Conservation (phyloP, 2,329 filamentous ascomycete species). For the Aspergillus sp. region DNA sequence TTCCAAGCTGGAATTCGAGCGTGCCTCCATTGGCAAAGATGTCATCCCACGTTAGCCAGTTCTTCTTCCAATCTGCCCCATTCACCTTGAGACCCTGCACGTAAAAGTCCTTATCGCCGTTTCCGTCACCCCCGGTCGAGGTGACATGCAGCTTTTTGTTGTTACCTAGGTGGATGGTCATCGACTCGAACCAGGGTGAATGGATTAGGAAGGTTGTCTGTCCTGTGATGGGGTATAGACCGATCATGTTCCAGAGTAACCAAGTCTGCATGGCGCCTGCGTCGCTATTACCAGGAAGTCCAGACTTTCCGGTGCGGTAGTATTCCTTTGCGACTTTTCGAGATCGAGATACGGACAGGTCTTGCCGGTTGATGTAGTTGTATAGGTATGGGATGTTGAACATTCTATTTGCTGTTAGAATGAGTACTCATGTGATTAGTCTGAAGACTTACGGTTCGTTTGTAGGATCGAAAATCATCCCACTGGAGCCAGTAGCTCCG, state of each 20-base stretch:
- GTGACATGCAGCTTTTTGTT: slow-evolving; percentile 54
- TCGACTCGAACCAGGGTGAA: slow-evolving; percentile 58
- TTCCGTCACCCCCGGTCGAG: slow-evolving; percentile 43
- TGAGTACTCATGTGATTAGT: neutral
- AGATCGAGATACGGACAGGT: slow-evolving; percentile 55
- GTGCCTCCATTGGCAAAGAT: slow-evolving; percentile 61
- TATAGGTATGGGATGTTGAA: slow-evolving; percentile 67
- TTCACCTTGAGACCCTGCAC: slow-evolving; percentile 66
- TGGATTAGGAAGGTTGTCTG: slow-evolving; percentile 64
- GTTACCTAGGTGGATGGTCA: slow-evolving; percentile 55
- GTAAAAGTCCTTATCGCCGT: slow-evolving; percentile 47
- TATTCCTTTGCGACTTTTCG: slow-evolving; percentile 56
- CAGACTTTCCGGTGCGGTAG: slow-evolving; percentile 52
- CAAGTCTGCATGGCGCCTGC: slow-evolving; percentile 70
- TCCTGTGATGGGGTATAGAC: slow-evolving; percentile 63
- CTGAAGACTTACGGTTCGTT: slow-evolving; percentile 55
- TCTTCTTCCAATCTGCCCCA: slow-evolving; percentile 56
- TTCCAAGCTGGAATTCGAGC: slow-evolving; percentile 61
- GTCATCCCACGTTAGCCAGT: slow-evolving; percentile 63
- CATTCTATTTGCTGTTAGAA: slow-evolving; percentile 20
- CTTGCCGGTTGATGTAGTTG: slow-evolving; percentile 61
- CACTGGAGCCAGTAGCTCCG: slow-evolving; percentile 26
- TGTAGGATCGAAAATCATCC: slow-evolving; percentile 62
- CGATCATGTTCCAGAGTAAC: slow-evolving; percentile 65
- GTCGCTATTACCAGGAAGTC: slow-evolving; percentile 66